Evolutionary conservation across 2,329 filamentous ascomycete species (phyloP).

Genomic region (Bisporella sp.): DNA sequence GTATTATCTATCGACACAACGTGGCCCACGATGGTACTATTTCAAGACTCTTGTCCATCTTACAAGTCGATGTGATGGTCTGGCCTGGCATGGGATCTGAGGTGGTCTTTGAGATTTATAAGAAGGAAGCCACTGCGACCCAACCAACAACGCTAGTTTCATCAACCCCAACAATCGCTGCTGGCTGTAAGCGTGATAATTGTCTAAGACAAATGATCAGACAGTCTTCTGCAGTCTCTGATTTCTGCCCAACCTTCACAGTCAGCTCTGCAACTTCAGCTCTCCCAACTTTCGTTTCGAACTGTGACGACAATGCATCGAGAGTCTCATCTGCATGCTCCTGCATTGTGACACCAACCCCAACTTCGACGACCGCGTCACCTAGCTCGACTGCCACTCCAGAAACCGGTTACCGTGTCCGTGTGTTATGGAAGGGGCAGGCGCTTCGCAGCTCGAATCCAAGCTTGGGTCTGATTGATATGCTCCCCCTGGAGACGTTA

Average conservation of each 20-base stretch:
- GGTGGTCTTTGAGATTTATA: conserved; percentile 69
- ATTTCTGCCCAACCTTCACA: conserved; percentile 23
- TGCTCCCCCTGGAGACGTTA: conserved; percentile 60
- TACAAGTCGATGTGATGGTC: conserved; percentile 71
- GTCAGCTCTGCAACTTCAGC: conserved; percentile 3
- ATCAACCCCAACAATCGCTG: conserved; percentile 15
- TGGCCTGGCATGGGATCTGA: conserved; percentile 82
- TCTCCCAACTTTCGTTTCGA: conserved; percentile 19
- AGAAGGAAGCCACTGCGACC: conserved; percentile 26
- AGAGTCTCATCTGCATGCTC: conserved; percentile 24
- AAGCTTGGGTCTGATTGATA: conserved; percentile 58
- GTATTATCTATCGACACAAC: conserved; percentile 62
- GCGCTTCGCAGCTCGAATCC: conserved; percentile 63
- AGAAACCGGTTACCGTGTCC: conserved; percentile 42
- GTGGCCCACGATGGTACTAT: conserved; percentile 74
- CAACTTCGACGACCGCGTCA: conserved; percentile 2
- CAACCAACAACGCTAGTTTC: conserved; percentile 7
- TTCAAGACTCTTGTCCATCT: conserved; percentile 56
- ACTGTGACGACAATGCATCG: conserved; percentile 20
- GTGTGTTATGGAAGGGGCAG: conserved; percentile 66
- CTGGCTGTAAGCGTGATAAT: conserved; percentile 24
- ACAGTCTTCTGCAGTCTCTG: conserved; percentile 14
- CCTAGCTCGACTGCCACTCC: not conserved
- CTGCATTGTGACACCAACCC: conserved; percentile 17
- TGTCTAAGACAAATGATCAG: conserved; percentile 27